Base-by-base conservation (phyloP, 2,329 filamentous ascomycete species). In the Paraconiothyrium brasiliense region DNA sequence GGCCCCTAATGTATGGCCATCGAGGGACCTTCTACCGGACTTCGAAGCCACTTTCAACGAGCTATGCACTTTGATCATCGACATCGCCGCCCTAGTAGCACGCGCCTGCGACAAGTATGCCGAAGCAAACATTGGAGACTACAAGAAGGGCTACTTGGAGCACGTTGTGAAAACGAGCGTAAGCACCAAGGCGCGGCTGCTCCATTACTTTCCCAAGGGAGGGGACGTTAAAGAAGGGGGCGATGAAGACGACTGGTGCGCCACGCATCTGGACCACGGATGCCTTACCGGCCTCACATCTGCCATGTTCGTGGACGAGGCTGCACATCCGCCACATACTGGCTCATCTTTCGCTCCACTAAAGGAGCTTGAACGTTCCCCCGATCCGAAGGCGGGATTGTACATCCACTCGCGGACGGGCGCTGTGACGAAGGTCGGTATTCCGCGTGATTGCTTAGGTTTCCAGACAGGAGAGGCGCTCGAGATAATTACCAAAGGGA, bases 401-500 rank as follows among this genome's bases (percentile, higher is more conserved):
- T 98, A 97, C 82, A 97, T 98, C 80, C 91, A 91, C 77, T 94
- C 93, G 34, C 90, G 95, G 48, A 87, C 89, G 0, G 93, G 92
- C 2, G 84, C 90, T 62, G 90, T 92, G 1, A 90, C 94, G n/a
- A 95, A 98, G 79, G 93, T 98, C 69, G 89, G 90, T 74, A 97
- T 99, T 67, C 95, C 94, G 1, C 86, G 89, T 46, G 93, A 97
- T 75, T 95, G 93, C 78, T 90, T 99, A 54, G 95, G 92, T 0
- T 99, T 99, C 77, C 94, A 99, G 83, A 99, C 94, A 0, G 95
- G 94, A 2, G 93, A 97, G 81, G 90, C 94, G 0, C 83, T 99
- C 54, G 91, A 98, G 80, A 85, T 92, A 60, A 97, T 99, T 75
- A 98, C 94, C 0, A 84, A 86, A n/a, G 95, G 95, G 10, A 89